Evolutionary conservation across 805 yeast genomes (phyloP).

Genomic region (Metschnikowia amazonensis): DNA sequence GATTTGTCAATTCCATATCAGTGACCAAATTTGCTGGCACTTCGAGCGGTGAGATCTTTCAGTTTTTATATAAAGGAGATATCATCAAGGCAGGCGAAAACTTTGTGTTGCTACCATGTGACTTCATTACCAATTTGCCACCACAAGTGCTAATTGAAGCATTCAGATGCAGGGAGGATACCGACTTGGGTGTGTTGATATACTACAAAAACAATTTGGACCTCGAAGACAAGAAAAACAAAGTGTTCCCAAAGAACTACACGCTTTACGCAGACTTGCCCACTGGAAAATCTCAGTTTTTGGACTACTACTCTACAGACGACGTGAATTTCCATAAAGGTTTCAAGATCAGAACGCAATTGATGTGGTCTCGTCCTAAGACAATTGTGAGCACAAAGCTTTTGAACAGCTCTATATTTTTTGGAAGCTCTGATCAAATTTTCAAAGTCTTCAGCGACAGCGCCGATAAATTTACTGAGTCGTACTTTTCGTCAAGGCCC

Average conservation of each 20-base stretch:
- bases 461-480: constrained; percentile 31
- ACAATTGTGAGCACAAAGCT: constrained; percentile 72
- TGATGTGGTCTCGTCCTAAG: constrained; percentile 86
- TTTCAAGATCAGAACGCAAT: constrained; percentile 74
- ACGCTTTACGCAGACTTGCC: constrained; percentile 56
- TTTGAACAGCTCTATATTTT: constrained; percentile 64
- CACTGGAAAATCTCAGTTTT: constrained; percentile 45
- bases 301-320: constrained; percentile 70
- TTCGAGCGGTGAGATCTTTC: constrained; percentile 60
- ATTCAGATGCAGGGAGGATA: constrained; percentile 65
- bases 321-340: constrained; percentile 69
- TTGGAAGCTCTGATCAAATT: constrained; percentile 43
- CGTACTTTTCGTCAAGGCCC: constrained; percentile 44
- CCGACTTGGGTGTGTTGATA: constrained; percentile 71
- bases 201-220: constrained; percentile 73
- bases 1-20: constrained; percentile 22
- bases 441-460: constrained; percentile 45
- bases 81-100: constrained; percentile 31
- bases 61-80: constrained; percentile 42
- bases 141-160: constrained; percentile 85
- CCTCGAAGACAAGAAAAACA: constrained; percentile 66
- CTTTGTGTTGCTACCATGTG: constrained; percentile 89
- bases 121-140: constrained; percentile 86
- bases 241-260: constrained; percentile 58
- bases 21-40: constrained; percentile 20